Conservation (phyloP, 106 monocot genomes). For the Dendrobium nobile region DNA sequence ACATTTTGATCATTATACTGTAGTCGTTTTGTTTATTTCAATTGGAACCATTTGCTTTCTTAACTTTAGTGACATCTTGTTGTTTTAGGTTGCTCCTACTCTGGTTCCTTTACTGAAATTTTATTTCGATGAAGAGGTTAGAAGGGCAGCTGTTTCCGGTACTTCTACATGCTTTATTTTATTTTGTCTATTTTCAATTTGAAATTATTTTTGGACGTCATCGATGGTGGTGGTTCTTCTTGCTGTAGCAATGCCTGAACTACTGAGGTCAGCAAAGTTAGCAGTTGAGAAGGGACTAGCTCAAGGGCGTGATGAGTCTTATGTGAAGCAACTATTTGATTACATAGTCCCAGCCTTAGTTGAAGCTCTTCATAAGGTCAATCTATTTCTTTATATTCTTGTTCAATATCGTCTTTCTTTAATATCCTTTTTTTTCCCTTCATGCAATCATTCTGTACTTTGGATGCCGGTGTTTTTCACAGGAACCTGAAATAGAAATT, state of each 20-base stretch:
- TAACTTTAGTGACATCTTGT: constrained; percentile 1
- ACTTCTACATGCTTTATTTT: not conserved
- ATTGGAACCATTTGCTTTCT: not conserved
- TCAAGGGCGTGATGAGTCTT: constrained; percentile 78
- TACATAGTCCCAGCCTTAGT: constrained; percentile 83
- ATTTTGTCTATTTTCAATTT: not conserved
- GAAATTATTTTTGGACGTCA: not conserved
- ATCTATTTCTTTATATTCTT: not conserved
- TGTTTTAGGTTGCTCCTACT: constrained; percentile 78
- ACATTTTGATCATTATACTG: constrained; percentile 1
- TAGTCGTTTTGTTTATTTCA: not conserved
- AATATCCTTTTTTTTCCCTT: not conserved
- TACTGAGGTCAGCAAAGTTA: constrained; percentile 80
- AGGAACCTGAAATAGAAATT: constrained; percentile 35
- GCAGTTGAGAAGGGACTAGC: constrained; percentile 87
- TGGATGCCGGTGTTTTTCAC: not conserved
- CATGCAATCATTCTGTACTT: not conserved
- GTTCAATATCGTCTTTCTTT: not conserved
- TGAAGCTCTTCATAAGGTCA: constrained; percentile 92
- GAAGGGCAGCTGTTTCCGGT: constrained; percentile 97
- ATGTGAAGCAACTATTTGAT: constrained; percentile 85
- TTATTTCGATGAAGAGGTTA: constrained; percentile 95
- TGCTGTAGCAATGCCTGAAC: constrained; percentile 79
- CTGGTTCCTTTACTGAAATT: constrained; percentile 94
- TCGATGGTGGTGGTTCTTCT: not conserved